Evolutionary conservation across 2,329 filamentous ascomycete species (phyloP).

Genomic region (Microdochium bolleyi): DNA sequence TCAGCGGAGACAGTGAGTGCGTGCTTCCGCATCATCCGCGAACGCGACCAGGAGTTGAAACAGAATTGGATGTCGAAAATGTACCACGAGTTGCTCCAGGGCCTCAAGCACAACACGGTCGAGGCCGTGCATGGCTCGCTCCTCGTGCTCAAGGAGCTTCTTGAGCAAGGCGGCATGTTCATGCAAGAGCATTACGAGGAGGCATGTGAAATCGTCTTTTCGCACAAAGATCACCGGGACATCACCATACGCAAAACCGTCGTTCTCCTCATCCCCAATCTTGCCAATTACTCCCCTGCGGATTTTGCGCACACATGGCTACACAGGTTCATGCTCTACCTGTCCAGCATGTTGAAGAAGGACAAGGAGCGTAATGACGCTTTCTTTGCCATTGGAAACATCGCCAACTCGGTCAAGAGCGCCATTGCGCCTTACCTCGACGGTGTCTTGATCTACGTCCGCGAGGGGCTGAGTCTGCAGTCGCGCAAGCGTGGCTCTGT

Average conservation of each 20-base stretch:
- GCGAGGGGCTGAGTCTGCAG: constrained; percentile 80
- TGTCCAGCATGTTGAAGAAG: constrained; percentile 88
- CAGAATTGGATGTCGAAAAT: constrained; percentile 85
- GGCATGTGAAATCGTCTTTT: constrained; percentile 85
- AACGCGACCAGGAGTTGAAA: constrained; percentile 83
- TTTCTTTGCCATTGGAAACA: constrained; percentile 91
- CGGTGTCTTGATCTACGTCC: constrained; percentile 85
- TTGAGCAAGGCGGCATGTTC: constrained; percentile 96
- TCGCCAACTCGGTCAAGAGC: constrained; percentile 92
- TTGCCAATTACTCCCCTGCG: constrained; percentile 85
- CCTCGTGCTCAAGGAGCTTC: constrained; percentile 82
- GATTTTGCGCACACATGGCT: constrained; percentile 85
- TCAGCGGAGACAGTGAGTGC: constrained; percentile 90
- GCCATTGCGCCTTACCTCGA: constrained; percentile 93
- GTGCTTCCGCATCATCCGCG: constrained; percentile 91
- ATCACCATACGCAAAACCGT: constrained; percentile 81
- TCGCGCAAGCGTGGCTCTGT: constrained; percentile 58
- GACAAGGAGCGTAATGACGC: constrained; percentile 91
- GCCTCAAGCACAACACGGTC: constrained; percentile 71
- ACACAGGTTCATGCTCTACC: constrained; percentile 94
- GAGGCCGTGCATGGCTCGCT: constrained; percentile 93
- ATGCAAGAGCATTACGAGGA: constrained; percentile 95
- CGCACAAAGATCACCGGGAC: constrained; percentile 89
- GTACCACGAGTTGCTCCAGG: constrained; percentile 74
- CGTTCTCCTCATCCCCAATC: constrained; percentile 81